Base-by-base conservation (phyloP, 257 asterid genomes). In the Plectranthus barbatus region DNA sequence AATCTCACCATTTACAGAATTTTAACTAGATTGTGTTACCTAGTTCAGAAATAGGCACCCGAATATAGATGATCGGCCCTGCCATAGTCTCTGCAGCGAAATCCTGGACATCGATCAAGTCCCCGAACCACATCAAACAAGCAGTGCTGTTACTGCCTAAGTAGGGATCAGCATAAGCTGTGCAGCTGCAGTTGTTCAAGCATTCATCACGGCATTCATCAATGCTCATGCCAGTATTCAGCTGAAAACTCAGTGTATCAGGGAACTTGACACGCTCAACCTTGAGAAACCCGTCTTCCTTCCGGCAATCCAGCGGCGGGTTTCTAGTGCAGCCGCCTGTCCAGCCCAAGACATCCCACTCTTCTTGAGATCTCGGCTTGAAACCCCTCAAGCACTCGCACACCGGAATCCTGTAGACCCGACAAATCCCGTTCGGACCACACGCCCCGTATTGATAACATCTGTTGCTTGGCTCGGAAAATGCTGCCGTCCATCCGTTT, bases 351-450 rank as follows among this genome's bases (percentile, higher is more conserved):
- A 48, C 36, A 12, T 53, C 75, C 78, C 77, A 66, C 5, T 57
- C 79, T 12, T 56, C 24, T 11, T n/a, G 61, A 19, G 59, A 58
- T 50, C 47, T 77, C 0, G 86, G 86, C 26, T 7, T 48, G 69
- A 49, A 74, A 0, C 86, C 81, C 1, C 45, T 54, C 66, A 74
- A 45, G 55, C 85, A 80, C 9, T 67, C 56, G 33, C 83, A 77
- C 1, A 54, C 65, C 1, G 62, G 63, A 1, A 74, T 56, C 6
- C 41, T 9, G 31, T 45, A 42, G 7, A 34, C 63, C 6, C 29
- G 39, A 55, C 83, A 80, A 3, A 77, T 39, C 24, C 76, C 50
- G 5, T 70, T 74, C 1, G 72, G 59, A 18, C 83, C 81, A 63
- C 86, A 80, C 4, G 13, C 6, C 13, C 60, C 60, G 0, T 55